Evolutionary conservation across 1,139 yeast species (phyloP), one percentile per base, ranked within the genome.

Genomic region (Geotrichum citri-aurantii): DNA sequence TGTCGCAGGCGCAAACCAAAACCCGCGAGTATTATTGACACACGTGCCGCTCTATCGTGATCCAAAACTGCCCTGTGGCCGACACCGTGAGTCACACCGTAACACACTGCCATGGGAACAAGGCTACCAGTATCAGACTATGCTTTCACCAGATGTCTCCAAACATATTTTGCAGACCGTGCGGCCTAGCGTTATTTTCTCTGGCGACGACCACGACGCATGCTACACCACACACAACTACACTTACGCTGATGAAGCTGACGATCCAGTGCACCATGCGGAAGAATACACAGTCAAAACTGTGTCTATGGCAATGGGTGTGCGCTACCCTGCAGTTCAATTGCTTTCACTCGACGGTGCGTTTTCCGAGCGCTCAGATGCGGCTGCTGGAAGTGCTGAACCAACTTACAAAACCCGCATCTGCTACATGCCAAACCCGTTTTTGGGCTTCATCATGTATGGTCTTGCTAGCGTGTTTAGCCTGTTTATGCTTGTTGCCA

Each of bases 131-230:
- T 89, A 86, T 68, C 93, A 88, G 69, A 89, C 95, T 0, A 87
- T 86, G 17, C 75, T 88, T 17, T 84, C 82, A 46, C 77, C 80
- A 33, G 81, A 80, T 4, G 68, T 86, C 4, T 78, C 93, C 0
- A 78, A 81, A 51, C 76, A 78, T 21, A 78, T 93, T 6, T 71
- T 93, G 49, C 69, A 77, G 4, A 72, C 73, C 2, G 70, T 90
- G 1, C 75, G 79, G 56, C 99, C 99, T 0, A 75, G 75, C 19
- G 74, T 86, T 6, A 78, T 89, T 1, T 88, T 91, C 69, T 84
- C 96, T 3, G 99, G 99, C 0, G 99, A 93, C 69, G 99, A 93
- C 70, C 99, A 93, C 73, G 99, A 93, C 71, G 92, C 90, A 65
- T 93, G 99, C 72, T 91, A 87, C 64, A 81, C 87, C 17, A 72